Evolutionary conservation across 176 grass and related monocot genomes (phyloP), one percentile per base, ranked within the genome.

Genomic region (Metroxylon sagu): DNA sequence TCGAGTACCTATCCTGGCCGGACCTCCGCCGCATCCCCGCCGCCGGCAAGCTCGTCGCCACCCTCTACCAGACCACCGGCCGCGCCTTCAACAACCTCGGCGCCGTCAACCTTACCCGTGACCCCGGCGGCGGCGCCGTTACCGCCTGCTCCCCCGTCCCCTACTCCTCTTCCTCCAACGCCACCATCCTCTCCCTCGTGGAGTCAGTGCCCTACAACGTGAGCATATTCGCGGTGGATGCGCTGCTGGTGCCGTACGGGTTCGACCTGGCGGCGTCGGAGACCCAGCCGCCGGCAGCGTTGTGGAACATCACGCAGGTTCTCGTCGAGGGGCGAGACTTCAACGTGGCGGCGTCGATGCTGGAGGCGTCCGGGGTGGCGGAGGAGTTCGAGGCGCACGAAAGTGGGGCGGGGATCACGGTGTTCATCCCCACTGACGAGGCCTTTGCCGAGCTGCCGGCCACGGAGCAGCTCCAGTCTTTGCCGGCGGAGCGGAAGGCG

Each of bases 11-110:
- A 57, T 85, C 87, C 57, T 85, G 83, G 12, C 48, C 84, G 16
- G 81, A 97, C 54, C 83, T 97, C 52, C 69, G 57, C 25, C 69
- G 59, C 62, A 39, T 97, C 48, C 63, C 92, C 16, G 18, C 73
- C 25, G 59, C 75, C 7, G 92, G 92, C 1, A 88, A 85, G 84
- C 81, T 91, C 49, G 77, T 97, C n/a, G 88, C 84, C 17, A 97
- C 92, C 74, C 84, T 97, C 15, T 97, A 82, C 70, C 92, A 97
- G 81, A 97, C 92, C 53, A 97, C 92, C 25, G 92, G 92, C 15
- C 87, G 92, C 21, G 92, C 92, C 25, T 62, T 84, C 23, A 71
- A 80, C 49, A 75, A 97, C 74, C 77, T 91, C 66, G 92, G 92
- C 29, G 81, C 87, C 53, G 80, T 97, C 65, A 97, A 97, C 72